Base-by-base conservation (phyloP, 106 monocot species). In the Platanthera guangdongensis region DNA sequence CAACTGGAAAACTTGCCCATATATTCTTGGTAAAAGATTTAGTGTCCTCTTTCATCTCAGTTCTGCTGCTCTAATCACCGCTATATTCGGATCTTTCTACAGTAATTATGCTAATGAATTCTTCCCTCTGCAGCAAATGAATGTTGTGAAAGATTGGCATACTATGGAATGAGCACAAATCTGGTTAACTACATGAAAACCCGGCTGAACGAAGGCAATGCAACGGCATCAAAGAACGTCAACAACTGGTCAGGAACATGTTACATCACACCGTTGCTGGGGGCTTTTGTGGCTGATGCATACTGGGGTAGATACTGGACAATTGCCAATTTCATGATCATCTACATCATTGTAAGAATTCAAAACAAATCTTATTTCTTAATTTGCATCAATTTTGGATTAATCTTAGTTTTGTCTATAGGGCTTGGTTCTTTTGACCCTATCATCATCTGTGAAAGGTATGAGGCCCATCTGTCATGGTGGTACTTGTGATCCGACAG, bases 1-100 rank as follows among this genome's bases (percentile, higher is more conserved):
- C 60, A 86, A 81, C 68, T 90, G 89, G 89, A 84, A 80, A 8
- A 84, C 89, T 76, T 90, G 89, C 63, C 89, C 89, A 51, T 90
- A 78, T 69, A 90, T 90, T 74, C 84, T 90, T 22, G 89, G 89
- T 86, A 78, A 47, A 53, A 16, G n/a, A 47, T 70, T 46, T 70
- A 39, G 39, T 47, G 3, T 46, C 8, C 47, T 48, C 46, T 70
- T n/a, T 2, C 15, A 16, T 46, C 47, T 4, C 32, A 32, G 9
- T 32, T 32, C 10, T 0, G 32, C 4, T 30, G 21, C 32, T 32
- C 2, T 65, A 65, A 32, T 60, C 32, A 10, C 47, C 16, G 6
- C 47, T 70, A 7, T 14, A 2, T 47, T 70, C 10, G 15, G 9
- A 47, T 70, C 13, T 16, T 46, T 48, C 15, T 70, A 1, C 15